phyloP scores from a whole-genome alignment of 225 moss, liverwort and hornwort genomes.

The Bryum argenteum region DNA sequence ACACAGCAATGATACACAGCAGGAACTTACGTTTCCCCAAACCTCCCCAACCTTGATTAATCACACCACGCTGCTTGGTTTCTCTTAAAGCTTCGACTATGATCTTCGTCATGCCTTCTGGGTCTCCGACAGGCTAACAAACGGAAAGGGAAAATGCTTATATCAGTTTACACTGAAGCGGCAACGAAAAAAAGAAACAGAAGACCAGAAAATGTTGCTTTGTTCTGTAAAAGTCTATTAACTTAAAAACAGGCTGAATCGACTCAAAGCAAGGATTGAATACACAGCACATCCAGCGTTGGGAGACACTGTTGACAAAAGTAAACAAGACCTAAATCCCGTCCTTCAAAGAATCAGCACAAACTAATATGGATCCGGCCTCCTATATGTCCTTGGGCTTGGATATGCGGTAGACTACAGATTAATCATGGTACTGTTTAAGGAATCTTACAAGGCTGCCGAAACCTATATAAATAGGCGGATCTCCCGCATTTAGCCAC shows the following conservation, averaged over 20 bases:
- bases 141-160: constrained; percentile 12
- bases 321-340: neutral
- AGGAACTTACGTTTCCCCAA: constrained; percentile 79
- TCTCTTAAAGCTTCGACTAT: constrained; percentile 73
- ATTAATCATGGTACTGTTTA: neutral
- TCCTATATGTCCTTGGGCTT: neutral
- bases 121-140: constrained; percentile 85
- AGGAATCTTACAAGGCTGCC: constrained; percentile 75
- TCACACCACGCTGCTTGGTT: constrained; percentile 86
- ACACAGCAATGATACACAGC: neutral
- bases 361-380: neutral
- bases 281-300: neutral
- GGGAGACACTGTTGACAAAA: neutral
- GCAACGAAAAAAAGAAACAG: constrained; percentile 1
- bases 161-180: constrained; percentile 1
- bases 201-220: neutral
- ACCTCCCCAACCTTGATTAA: constrained; percentile 91
- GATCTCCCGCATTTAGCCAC: constrained; percentile 76
- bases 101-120: constrained; percentile 86
- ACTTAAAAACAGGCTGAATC: constrained; percentile 1
- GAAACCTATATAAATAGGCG: constrained; percentile 92
- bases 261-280: constrained; percentile 1
- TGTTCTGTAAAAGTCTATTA: neutral
- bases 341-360: neutral
- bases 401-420: neutral